Evolutionary conservation across 352 stramenopile species (phyloP).

Genomic region (Globisporangium apiculatum): DNA sequence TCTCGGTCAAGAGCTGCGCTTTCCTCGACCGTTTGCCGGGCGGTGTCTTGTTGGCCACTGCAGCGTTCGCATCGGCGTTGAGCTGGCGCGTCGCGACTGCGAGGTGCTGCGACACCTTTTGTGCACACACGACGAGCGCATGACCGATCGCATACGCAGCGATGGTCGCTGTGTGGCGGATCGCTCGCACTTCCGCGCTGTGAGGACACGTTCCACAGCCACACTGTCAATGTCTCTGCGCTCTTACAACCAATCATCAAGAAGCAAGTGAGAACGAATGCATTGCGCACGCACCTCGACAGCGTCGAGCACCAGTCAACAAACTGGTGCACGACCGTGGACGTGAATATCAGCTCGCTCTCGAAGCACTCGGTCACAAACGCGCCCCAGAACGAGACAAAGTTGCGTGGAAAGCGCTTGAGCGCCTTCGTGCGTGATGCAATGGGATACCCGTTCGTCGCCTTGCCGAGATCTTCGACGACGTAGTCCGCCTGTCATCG

Average conservation of each 20-base stretch:
- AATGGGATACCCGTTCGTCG: constrained; percentile 60
- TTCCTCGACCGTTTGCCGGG: constrained; percentile 32
- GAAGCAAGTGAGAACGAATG: not conserved
- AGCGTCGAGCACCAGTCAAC: constrained; percentile 80
- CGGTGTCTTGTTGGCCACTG: constrained; percentile 10
- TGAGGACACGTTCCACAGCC: not conserved
- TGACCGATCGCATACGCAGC: constrained; percentile 59
- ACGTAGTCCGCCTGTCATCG: constrained; percentile 34
- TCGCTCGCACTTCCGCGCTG: constrained; percentile 75
- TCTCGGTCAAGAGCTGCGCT: constrained; percentile 48
- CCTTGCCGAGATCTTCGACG: constrained; percentile 53
- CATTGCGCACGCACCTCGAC: constrained; percentile 34
- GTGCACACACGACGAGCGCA: constrained; percentile 47
- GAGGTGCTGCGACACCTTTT: constrained; percentile 53
- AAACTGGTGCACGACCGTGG: constrained; percentile 48
- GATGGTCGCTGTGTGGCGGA: constrained; percentile 76
- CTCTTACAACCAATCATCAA: too few species aligned
- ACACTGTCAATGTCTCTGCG: not conserved
- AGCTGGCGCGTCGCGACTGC: constrained; percentile 64
- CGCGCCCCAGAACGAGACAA: constrained; percentile 68
- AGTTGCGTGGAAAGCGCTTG: constrained; percentile 62
- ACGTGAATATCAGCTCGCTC: constrained; percentile 75
- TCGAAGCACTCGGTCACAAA: constrained; percentile 78
- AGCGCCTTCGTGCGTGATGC: constrained; percentile 44
- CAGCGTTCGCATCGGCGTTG: constrained; percentile 33